Evolutionary conservation across 139 green algal species (phyloP).

Genomic region (Chlamydomonas sp.): DNA sequence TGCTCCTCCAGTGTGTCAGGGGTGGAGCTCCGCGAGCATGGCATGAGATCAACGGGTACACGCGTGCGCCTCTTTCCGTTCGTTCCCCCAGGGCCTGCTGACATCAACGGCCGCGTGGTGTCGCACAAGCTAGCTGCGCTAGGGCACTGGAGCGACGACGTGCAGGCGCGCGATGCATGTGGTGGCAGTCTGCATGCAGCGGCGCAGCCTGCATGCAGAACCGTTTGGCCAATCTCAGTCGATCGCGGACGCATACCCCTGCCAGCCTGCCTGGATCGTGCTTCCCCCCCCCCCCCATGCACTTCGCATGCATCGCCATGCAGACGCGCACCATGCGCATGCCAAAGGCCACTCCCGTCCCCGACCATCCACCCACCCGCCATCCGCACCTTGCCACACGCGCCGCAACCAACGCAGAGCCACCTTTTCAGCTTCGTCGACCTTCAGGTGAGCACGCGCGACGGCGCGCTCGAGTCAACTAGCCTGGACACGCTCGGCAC

Average conservation of each 20-base stretch:
- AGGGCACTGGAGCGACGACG: slow-evolving; percentile 8
- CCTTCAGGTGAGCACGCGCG: slow-evolving; percentile 7
- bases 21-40: no score
- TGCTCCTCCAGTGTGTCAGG: no score
- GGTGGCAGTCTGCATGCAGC: no score
- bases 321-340: background rate
- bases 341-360: no score
- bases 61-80: background rate
- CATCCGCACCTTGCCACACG: background rate
- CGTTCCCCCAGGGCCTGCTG: background rate
- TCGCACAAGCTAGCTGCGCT: slow-evolving; percentile 7
- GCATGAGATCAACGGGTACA: background rate
- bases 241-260: no score
- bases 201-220: no score
- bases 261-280: no score
- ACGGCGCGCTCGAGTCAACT: background rate
- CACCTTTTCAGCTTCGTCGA: slow-evolving; percentile 19
- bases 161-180: background rate
- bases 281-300: no score
- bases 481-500: slow-evolving; percentile 9
- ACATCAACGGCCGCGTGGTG: slow-evolving; percentile 3
- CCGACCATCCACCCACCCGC: background rate
- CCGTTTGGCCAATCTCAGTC: no score
- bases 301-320: no score
- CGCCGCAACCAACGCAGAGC: background rate